phyloP scores from a whole-genome alignment of 106 monocot genomes.

The Gastrodia elata region DNA sequence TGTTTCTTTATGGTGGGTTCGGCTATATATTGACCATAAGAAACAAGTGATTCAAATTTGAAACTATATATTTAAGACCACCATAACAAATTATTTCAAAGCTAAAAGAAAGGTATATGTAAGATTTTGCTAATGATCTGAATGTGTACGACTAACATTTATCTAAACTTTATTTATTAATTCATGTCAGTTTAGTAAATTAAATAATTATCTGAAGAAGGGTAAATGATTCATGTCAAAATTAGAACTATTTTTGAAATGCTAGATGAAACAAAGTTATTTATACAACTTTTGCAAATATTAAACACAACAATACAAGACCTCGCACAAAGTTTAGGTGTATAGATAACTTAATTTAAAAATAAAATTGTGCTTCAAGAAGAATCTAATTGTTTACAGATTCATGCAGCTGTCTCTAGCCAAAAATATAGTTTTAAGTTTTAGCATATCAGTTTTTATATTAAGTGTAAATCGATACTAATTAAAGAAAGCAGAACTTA shows the following conservation, averaged over 20 bases:
- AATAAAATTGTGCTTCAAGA: not conserved
- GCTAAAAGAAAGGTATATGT: not conserved
- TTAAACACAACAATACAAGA: not conserved
- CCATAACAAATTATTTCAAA: not conserved
- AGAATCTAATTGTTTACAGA: not conserved
- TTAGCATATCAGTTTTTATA: not conserved
- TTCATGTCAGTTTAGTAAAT: not conserved
- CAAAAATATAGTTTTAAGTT: not conserved
- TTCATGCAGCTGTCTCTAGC: not conserved
- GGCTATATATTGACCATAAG: too few species aligned
- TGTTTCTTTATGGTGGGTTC: too few species aligned
- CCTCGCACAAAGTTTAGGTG: too few species aligned
- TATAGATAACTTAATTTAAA: not conserved
- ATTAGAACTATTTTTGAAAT: not conserved
- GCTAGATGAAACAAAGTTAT: not conserved
- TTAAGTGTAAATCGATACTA: not conserved
- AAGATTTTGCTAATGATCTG: not conserved
- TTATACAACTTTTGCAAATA: not conserved
- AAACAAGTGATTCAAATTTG: not conserved
- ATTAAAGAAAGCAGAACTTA: not conserved
- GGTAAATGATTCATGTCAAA: not conserved
- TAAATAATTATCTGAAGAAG: not conserved
- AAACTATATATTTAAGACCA: not conserved
- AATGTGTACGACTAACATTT: not conserved
- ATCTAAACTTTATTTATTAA: not conserved